Percentiles rank a stretch among this genome's conserved stretches.
phyloP scores from a whole-genome alignment of 345 rosid genomes.

The Leavenworthia alabamica region DNA sequence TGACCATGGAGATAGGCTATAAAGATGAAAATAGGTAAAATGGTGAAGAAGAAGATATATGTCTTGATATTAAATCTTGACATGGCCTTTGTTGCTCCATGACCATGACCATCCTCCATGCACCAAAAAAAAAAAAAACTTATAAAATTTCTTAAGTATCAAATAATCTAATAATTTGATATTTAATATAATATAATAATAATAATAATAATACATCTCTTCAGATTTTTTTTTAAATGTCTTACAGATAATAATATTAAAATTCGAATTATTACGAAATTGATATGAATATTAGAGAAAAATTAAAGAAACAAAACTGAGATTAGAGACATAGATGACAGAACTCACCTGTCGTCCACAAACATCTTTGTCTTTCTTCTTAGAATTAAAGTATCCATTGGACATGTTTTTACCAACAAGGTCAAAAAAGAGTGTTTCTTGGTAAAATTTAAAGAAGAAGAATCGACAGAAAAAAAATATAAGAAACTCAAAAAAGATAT shows the following conservation, averaged over 20 bases:
- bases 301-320: neutral
- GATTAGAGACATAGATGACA: neutral
- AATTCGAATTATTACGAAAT: neutral
- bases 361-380: slow-evolving; percentile 84
- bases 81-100: slow-evolving; percentile 20
- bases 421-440: neutral
- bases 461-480: too few relatives aligned
- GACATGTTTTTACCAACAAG: slow-evolving; percentile 42
- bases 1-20: slow-evolving; percentile 29
- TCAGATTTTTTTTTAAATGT: too few relatives aligned
- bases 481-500: too few relatives aligned
- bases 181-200: too few relatives aligned
- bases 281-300: neutral
- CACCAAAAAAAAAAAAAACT: neutral
- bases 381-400: slow-evolving; percentile 67
- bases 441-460: too few relatives aligned
- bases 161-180: too few relatives aligned
- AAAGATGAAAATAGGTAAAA: slow-evolving; percentile 9
- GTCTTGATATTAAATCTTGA: slow-evolving; percentile 32
- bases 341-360: slow-evolving; percentile 68
- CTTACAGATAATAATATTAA: too few relatives aligned
- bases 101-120: slow-evolving; percentile 33
- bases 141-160: too few relatives aligned
- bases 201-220: too few relatives aligned
- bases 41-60: slow-evolving; percentile 20